A percentile compares a stretch with the other conserved stretches of the same genome.
These are phyloP conservation scores for Hibiscus syriacus DNA, from an alignment of 345 rosid species.

Conservation along the genomic window DNA sequence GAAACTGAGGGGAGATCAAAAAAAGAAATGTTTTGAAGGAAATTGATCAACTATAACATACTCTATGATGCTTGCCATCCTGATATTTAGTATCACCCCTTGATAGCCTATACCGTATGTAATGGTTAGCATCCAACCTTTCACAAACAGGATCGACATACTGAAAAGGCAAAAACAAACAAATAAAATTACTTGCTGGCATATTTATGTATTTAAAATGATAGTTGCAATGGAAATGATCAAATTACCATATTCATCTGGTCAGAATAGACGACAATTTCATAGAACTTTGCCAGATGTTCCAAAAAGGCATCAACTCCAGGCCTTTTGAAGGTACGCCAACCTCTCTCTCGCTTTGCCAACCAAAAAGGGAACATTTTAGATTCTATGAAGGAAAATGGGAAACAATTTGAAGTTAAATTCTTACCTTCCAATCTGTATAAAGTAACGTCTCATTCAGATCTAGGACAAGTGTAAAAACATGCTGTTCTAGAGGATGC, in stretches of 20 bases:
- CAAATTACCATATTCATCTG: conserved; percentile 63
- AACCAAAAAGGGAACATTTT: background rate
- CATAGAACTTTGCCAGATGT: conserved; percentile 69
- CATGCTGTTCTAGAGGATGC: conserved; percentile 80
- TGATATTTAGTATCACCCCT: conserved; percentile 81
- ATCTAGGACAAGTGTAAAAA: conserved; percentile 89
- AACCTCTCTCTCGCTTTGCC: conserved; percentile 84
- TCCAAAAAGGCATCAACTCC: conserved; percentile 94
- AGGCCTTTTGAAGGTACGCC: conserved; percentile 97
- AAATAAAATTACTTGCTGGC: background rate
- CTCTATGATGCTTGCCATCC: conserved; percentile 87
- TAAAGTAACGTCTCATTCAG: conserved; percentile 82
- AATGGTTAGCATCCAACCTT: background rate
- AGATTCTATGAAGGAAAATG: background rate
- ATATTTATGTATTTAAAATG: background rate
- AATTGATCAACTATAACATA: conserved; percentile 25
- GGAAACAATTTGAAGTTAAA: background rate
- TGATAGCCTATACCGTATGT: conserved; percentile 48
- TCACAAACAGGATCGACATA: background rate
- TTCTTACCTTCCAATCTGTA: conserved; percentile 79
- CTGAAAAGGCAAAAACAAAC: background rate
- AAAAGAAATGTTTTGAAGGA: background rate
- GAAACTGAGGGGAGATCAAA: background rate
- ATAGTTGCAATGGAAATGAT: background rate
- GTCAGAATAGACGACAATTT: conserved; percentile 82